phyloP scores from a whole-genome alignment of 208 protist genomes.

The Leishmania gerbilli region DNA sequence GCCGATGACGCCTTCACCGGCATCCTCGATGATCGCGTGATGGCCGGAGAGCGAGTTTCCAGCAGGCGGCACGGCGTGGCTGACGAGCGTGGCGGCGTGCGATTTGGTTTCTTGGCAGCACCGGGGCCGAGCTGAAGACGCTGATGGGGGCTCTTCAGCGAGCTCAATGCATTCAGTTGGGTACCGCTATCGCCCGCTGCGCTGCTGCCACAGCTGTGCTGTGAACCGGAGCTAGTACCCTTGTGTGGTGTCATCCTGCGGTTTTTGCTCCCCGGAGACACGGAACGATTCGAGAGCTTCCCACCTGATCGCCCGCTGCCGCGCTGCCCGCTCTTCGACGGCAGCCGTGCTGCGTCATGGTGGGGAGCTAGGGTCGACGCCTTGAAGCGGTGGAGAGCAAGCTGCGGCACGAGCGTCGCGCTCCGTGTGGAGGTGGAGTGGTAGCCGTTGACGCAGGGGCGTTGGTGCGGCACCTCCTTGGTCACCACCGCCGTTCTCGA shows the following conservation, averaged over 20 bases:
- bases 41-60: background rate
- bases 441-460: background rate
- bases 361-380: background rate
- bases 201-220: background rate
- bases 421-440: background rate
- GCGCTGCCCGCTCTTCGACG: background rate
- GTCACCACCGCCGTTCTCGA: background rate
- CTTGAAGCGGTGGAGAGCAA: constrained; percentile 3
- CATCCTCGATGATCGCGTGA: constrained; percentile 3
- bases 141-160: constrained; percentile 2
- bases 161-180: background rate
- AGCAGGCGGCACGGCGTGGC: background rate
- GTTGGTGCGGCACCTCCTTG: constrained; percentile 7
- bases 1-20: background rate
- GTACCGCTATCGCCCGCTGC: background rate
- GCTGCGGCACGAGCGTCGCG: constrained; percentile 3
- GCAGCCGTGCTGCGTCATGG: background rate
- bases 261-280: background rate
- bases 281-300: background rate
- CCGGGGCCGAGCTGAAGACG: no score
- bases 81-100: background rate
- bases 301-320: background rate
- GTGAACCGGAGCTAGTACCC: background rate
- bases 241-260: background rate
- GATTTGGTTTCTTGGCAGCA: background rate